These are phyloP conservation scores for Andrographis paniculata DNA, from an alignment of 305 asterid genomes.

Conservation along the genomic window DNA sequence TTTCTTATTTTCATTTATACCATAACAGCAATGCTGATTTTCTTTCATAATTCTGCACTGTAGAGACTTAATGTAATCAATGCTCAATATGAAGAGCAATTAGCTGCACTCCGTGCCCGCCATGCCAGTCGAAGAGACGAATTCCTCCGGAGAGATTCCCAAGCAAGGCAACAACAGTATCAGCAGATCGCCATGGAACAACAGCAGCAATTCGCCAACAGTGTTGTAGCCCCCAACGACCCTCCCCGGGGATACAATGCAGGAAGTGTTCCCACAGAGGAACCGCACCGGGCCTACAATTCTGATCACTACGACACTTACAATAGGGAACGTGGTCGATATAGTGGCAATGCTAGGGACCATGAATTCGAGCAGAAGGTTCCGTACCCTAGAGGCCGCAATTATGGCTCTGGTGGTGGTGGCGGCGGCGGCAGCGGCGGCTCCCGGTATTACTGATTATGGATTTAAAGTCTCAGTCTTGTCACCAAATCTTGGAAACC, in stretches of 20 bases:
- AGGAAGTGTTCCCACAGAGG: conserved; percentile 33
- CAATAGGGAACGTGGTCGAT: conserved; percentile 42
- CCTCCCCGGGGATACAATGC: conserved; percentile 47
- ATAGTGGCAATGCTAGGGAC: conserved; percentile 45
- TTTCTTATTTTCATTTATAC: too few relatives aligned
- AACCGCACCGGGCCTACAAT: conserved; percentile 45
- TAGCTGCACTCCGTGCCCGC: conserved; percentile 58
- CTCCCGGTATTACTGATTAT: conserved; percentile 45
- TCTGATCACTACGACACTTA: conserved; percentile 29
- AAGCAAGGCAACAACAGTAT: conserved; percentile 67
- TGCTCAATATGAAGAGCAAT: conserved; percentile 66
- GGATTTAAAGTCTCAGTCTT: neutral
- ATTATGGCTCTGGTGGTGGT: conserved; percentile 51
- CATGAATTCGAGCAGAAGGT: conserved; percentile 63
- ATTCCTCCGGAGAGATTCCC: conserved; percentile 68
- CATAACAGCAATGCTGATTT: conserved; percentile 6
- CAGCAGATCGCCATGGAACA: conserved; percentile 56
- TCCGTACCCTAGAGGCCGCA: conserved; percentile 69
- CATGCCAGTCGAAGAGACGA: conserved; percentile 74
- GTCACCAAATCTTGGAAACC: too few relatives aligned
- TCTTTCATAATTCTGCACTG: conserved; percentile 12
- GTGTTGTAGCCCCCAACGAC: conserved; percentile 31
- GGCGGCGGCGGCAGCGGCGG: conserved; percentile 48
- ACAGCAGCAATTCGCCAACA: conserved; percentile 36
- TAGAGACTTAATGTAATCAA: conserved; percentile 75